Conservation (phyloP, 2,329 filamentous ascomycete genomes). For the Hypoxylon sp. region DNA sequence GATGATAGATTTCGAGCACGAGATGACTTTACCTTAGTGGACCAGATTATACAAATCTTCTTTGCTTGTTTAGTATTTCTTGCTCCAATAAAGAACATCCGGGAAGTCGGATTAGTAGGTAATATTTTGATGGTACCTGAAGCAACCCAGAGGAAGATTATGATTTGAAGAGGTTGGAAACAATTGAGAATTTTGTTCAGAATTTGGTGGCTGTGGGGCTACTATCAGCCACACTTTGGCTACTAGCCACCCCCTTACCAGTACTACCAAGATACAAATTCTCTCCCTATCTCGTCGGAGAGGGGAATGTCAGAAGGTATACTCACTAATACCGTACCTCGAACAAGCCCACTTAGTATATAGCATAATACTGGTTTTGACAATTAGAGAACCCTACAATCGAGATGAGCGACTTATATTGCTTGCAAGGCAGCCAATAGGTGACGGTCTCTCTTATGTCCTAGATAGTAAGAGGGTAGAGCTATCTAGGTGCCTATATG, state of each 20-base stretch:
- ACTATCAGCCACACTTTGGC: neutral
- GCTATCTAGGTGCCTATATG: too few relatives aligned
- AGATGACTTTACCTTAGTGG: neutral
- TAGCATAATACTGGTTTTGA: neutral
- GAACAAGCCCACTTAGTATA: neutral
- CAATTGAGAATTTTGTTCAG: neutral
- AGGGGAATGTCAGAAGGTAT: neutral
- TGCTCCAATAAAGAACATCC: neutral
- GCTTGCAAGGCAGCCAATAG: neutral
- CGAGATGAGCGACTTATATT: neutral
- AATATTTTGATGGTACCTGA: too few relatives aligned
- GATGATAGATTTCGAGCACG: neutral
- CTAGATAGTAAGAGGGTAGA: neutral
- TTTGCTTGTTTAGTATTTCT: neutral
- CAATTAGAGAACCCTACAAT: neutral
- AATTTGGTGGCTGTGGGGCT: constrained; percentile 1
- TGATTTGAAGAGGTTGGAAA: constrained; percentile 3
- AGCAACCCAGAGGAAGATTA: too few relatives aligned
- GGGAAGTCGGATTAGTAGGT: too few relatives aligned
- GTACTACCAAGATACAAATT: neutral
- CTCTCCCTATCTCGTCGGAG: too few relatives aligned
- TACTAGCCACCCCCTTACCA: too few relatives aligned
- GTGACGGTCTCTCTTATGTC: neutral
- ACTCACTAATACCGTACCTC: neutral
- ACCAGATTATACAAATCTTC: constrained; percentile 12